Base-by-base conservation (phyloP, 2,329 filamentous ascomycete species). In the Helicocarpus griseus region DNA sequence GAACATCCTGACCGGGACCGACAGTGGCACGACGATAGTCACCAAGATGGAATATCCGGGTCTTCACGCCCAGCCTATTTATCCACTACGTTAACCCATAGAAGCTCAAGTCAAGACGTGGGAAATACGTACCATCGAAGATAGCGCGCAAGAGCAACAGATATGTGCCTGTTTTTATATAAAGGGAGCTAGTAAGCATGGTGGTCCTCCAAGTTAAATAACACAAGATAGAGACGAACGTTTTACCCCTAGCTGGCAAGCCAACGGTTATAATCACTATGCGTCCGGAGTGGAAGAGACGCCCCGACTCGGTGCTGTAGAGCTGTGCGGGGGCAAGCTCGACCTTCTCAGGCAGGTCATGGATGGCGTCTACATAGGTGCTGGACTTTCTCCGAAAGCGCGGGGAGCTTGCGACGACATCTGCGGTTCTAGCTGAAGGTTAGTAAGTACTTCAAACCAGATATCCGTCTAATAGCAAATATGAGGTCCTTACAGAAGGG, bases 221-320 rank as follows among this genome's bases (percentile, higher is more conserved):
- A 11, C 7, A 8, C 13, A 19, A 24, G 19, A 9, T 45, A 53
- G 48, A 38, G 47, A 74, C 84, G 67, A 71, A 89, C 79, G 93
- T 98, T 73, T 98, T 98, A 55, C 93, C 93, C 63, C 93, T 84
- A 36, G 93, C 93, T 39, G 93, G 93, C 28, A 96, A 80, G 22
- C 93, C 93, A 59, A 97, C 93, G 67, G 95, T 96, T 58, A 93
- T 91, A 61, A 98, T 97, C 45, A 91, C 91, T 66, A 98, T 98
- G 53, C 91, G 83, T 45, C 93, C 93, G 21, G 93, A 96, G 70
- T 98, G 93, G 68, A 98, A 98, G 28, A 98, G 82, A 39, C 93
- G 83, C 46, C 93, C 93, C 45, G 91, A 97, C 79, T 97, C 95
- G 49, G 93, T 98, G 69, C 89, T 96, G 74, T 98, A 98, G 43